Evolutionary conservation across 345 rosid genomes (phyloP).

Genomic region (Gynandropsis gynandra): DNA sequence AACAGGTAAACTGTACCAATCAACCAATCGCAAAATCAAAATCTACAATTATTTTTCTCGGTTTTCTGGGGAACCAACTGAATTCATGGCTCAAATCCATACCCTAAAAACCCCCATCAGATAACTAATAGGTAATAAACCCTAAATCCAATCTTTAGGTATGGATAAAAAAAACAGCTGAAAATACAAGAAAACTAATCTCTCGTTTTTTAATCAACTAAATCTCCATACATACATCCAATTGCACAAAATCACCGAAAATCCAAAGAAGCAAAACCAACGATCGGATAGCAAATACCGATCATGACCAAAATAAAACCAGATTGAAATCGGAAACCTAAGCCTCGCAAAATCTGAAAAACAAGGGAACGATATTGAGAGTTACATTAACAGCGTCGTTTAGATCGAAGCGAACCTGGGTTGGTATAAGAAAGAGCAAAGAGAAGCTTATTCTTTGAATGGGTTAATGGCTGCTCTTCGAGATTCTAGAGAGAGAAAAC

Average conservation of each 20-base stretch:
- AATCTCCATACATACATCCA: constrained; percentile 14
- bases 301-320: constrained; percentile 18
- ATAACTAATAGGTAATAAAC: constrained; percentile 28
- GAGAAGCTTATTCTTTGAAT: constrained; percentile 31
- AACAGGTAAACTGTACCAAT: background rate
- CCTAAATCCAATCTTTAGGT: constrained; percentile 19
- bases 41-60: constrained; percentile 6
- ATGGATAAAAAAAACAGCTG: constrained; percentile 7
- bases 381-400: constrained; percentile 11
- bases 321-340: constrained; percentile 40
- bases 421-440: constrained; percentile 27
- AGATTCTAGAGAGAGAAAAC: constrained; percentile 42
- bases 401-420: constrained; percentile 54
- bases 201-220: constrained; percentile 7
- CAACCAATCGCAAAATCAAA: background rate
- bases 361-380: background rate
- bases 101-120: constrained; percentile 23
- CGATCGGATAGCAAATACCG: constrained; percentile 30
- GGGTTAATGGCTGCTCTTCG: constrained; percentile 37
- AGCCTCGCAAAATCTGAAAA: constrained; percentile 19
- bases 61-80: background rate
- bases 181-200: constrained; percentile 10
- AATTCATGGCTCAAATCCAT: constrained; percentile 12
- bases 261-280: constrained; percentile 20
- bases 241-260: constrained; percentile 23